Evolutionary conservation across 805 yeast species (phyloP).

Genomic region (Huiozyma sinensis): DNA sequence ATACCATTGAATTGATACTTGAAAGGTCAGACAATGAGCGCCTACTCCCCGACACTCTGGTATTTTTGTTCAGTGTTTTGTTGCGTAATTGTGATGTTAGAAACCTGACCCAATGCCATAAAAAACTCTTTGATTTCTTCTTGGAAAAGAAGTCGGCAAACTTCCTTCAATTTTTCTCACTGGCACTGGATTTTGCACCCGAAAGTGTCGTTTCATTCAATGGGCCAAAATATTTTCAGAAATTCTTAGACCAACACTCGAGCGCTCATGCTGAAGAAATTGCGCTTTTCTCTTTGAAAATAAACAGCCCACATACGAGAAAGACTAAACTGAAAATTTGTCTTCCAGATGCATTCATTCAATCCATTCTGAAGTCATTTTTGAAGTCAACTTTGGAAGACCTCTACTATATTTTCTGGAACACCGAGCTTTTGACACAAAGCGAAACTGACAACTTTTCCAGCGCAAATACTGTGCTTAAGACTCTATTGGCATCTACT

Average conservation of each 20-base stretch:
- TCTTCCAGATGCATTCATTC: constrained; percentile 19
- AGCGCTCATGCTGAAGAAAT: constrained; percentile 26
- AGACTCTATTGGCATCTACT: background rate
- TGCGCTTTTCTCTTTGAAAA: constrained; percentile 34
- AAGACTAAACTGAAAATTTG: constrained; percentile 26
- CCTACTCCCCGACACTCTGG: constrained; percentile 22
- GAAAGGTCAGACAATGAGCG: constrained; percentile 1
- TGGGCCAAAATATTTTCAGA: constrained; percentile 38
- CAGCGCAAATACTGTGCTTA: background rate
- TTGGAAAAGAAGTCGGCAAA: constrained; percentile 31
- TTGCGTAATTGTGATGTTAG: constrained; percentile 46
- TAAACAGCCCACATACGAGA: constrained; percentile 23
- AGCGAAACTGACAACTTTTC: constrained; percentile 24
- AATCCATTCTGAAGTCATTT: constrained; percentile 1
- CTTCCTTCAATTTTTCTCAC: constrained; percentile 35
- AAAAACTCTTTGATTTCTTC: constrained; percentile 33
- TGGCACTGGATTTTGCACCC: constrained; percentile 30
- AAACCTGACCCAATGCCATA: constrained; percentile 38
- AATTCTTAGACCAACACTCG: constrained; percentile 38
- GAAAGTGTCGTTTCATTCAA: constrained; percentile 35
- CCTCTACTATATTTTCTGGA: constrained; percentile 43
- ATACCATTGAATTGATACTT: constrained; percentile 8
- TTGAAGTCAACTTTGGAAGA: constrained; percentile 1
- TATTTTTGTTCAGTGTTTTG: constrained; percentile 39
- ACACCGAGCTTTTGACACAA: constrained; percentile 33